Conservation (phyloP, 768 basidiomycete genomes). For the Candolleomyces efflorescens region DNA sequence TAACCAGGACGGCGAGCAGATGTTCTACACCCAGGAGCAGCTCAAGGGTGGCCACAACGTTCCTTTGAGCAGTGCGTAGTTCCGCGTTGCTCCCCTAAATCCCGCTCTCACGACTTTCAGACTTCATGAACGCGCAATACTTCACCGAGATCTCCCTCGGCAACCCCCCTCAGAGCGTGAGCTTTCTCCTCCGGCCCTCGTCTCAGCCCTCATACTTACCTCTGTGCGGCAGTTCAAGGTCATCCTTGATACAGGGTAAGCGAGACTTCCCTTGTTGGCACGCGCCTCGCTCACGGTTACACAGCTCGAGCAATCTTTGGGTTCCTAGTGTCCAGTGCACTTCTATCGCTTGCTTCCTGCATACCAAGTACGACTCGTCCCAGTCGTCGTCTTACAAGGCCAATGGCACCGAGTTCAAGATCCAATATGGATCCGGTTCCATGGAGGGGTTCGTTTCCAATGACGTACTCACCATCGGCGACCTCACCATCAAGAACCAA, state of each 20-base stretch:
- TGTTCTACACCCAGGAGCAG: constrained; percentile 81
- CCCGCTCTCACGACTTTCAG: constrained; percentile 34
- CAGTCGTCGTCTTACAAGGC: constrained; percentile 81
- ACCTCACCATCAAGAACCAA: constrained; percentile 66
- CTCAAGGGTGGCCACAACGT: constrained; percentile 78
- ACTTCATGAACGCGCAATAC: constrained; percentile 99
- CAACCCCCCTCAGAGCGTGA: constrained; percentile 73
- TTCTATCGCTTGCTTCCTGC: constrained; percentile 92
- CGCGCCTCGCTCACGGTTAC: constrained; percentile 4
- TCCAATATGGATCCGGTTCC: constrained; percentile 93
- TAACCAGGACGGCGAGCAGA: constrained; percentile 45
- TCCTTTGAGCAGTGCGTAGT: constrained; percentile 81
- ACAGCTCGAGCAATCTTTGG: constrained; percentile 89
- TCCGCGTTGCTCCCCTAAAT: not conserved
- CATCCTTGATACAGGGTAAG: constrained; percentile 86
- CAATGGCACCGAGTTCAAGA: constrained; percentile 86
- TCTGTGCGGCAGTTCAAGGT: constrained; percentile 70
- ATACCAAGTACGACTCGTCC: constrained; percentile 83
- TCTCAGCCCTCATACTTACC: constrained; percentile 1
- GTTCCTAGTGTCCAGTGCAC: constrained; percentile 79
- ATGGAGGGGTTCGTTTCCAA: constrained; percentile 95
- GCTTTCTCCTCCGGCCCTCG: constrained; percentile 18
- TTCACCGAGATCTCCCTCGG: constrained; percentile 85
- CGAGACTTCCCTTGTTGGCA: not conserved
- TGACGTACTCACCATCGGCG: constrained; percentile 78